Percentiles rank a stretch among this genome's conserved stretches.
Evolutionary conservation across 2,329 filamentous ascomycete genomes (phyloP).

Genomic region (Lachnellula arida): DNA sequence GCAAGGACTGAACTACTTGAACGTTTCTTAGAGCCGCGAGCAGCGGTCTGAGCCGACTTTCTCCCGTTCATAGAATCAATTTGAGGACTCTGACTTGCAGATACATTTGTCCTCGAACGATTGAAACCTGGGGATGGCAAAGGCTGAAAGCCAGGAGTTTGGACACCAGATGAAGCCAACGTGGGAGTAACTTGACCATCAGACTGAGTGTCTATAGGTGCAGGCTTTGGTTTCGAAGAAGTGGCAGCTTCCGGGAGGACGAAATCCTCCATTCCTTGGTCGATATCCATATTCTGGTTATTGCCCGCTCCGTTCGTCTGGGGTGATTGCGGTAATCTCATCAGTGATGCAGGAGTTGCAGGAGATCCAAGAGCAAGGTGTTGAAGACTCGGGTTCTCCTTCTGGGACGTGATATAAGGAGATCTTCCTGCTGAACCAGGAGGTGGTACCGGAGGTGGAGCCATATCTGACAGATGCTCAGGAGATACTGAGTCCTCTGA

Average conservation of each 20-base stretch:
- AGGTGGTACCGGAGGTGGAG: conserved; percentile 62
- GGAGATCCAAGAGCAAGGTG: conserved; percentile 44
- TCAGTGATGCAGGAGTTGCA: conserved; percentile 82
- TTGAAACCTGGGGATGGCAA: conserved; percentile 42
- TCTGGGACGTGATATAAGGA: conserved; percentile 59
- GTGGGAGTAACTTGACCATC: conserved; percentile 51
- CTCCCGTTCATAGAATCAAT: conserved; percentile 45
- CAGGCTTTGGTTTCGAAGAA: conserved; percentile 44
- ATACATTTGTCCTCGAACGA: conserved; percentile 36
- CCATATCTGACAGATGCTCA: conserved; percentile 61
- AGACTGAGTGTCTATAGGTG: conserved; percentile 48
- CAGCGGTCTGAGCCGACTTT: conserved; percentile 50
- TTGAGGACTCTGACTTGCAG: conserved; percentile 47
- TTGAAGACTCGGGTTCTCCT: conserved; percentile 34
- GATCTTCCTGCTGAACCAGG: conserved; percentile 62
- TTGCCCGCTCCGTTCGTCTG: conserved; percentile 34
- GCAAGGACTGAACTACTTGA: conserved; percentile 69
- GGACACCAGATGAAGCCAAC: conserved; percentile 36
- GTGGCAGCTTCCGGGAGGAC: conserved; percentile 69
- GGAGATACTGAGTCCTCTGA: conserved; percentile 63
- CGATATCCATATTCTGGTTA: conserved; percentile 42
- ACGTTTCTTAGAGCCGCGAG: conserved; percentile 63
- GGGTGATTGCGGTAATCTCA: conserved; percentile 56
- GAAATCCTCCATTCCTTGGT: conserved; percentile 58
- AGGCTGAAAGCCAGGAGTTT: conserved; percentile 35